Conservation (phyloP, 2,329 filamentous ascomycete species). For the Coleophoma eucalyptorum region DNA sequence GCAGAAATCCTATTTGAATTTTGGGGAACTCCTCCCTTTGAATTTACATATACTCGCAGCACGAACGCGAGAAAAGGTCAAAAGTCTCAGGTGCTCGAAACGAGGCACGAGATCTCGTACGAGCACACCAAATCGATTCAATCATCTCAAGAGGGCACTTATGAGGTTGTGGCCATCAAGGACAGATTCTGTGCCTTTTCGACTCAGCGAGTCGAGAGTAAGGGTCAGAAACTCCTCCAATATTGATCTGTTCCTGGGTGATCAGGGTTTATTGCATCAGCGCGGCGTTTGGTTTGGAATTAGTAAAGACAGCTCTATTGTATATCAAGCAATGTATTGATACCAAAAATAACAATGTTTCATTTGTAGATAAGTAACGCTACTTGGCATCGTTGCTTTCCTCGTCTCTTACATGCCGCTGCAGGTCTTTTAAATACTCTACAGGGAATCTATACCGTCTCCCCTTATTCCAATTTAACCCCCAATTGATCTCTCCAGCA, state of each 20-base stretch:
- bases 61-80: conserved; percentile 78
- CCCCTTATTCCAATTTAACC: conserved; percentile 22
- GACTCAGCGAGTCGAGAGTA: conserved; percentile 56
- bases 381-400: no score
- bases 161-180: conserved; percentile 95
- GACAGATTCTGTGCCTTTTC: conserved; percentile 90
- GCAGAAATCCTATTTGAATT: conserved; percentile 95
- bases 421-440: conserved; percentile 19
- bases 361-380: no score
- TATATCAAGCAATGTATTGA: no score
- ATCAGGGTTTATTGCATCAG: conserved; percentile 18
- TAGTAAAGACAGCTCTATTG: not conserved
- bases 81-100: conserved; percentile 79
- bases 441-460: conserved; percentile 19
- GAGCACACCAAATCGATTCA: conserved; percentile 78
- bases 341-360: no score
- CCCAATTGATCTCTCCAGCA: conserved; percentile 22
- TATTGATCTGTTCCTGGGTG: conserved; percentile 1
- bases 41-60: conserved; percentile 93
- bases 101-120: conserved; percentile 79
- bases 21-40: conserved; percentile 91
- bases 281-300: conserved; percentile 24
- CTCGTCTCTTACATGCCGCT: conserved; percentile 1
- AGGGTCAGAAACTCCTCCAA: conserved; percentile 32
- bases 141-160: conserved; percentile 91